These are phyloP conservation scores for Colletotrichum chlorophyti DNA, from an alignment of 2,329 filamentous ascomycete genomes.

Conservation along the genomic window DNA sequence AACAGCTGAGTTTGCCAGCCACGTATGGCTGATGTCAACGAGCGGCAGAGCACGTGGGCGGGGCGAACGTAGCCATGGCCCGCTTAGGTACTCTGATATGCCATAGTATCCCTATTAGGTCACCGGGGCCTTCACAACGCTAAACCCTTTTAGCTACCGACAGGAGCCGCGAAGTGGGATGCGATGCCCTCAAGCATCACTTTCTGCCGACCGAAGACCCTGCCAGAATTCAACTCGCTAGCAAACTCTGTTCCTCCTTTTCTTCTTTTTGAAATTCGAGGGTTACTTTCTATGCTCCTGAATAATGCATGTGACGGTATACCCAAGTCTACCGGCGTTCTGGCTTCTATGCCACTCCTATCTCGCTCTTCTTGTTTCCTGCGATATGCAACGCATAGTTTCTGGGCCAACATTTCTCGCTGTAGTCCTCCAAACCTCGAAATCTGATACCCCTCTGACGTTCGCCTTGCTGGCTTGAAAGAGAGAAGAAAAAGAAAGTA, in stretches of 20 bases:
- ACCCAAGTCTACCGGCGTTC: neutral
- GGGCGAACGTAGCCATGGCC: too few relatives aligned
- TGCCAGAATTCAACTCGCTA: constrained; percentile 6
- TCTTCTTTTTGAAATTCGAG: neutral
- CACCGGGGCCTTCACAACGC: constrained; percentile 22
- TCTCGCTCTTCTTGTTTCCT: neutral
- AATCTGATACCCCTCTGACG: too few relatives aligned
- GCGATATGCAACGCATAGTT: constrained; percentile 1
- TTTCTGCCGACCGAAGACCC: constrained; percentile 5
- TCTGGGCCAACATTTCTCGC: neutral
- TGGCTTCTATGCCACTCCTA: constrained; percentile 19
- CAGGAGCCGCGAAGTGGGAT: constrained; percentile 18
- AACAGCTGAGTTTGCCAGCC: neutral
- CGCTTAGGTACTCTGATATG: too few relatives aligned
- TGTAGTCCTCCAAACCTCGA: too few relatives aligned
- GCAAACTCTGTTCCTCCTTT: neutral
- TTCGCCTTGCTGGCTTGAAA: too few relatives aligned
- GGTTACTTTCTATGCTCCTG: neutral
- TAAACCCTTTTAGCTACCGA: constrained; percentile 27
- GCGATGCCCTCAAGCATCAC: neutral
- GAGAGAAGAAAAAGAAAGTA: neutral
- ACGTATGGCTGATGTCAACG: too few relatives aligned
- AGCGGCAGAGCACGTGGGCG: too few relatives aligned
- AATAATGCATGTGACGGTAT: constrained; percentile 7
- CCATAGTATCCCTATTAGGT: constrained; percentile 16